These are phyloP conservation scores for Halophytophthora polymorphica DNA, from an alignment of 352 stramenopile species.

Conservation along the genomic window DNA sequence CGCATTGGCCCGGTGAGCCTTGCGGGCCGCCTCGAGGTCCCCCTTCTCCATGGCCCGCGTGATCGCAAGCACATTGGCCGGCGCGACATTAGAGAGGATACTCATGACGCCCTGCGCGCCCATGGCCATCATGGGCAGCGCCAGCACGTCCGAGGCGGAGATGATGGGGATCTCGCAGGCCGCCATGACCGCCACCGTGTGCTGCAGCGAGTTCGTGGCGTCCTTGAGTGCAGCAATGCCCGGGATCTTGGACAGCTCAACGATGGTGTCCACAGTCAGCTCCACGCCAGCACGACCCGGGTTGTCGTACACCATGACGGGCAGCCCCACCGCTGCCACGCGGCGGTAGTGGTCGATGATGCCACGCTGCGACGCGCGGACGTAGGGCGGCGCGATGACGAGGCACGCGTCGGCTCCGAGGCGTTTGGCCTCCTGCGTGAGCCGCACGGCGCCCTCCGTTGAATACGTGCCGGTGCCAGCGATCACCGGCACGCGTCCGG, in stretches of 20 bases:
- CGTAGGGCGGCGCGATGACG: conserved; percentile 96
- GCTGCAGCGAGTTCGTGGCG: conserved; percentile 89
- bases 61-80: conserved; percentile 70
- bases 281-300: conserved; percentile 93
- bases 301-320: conserved; percentile 96
- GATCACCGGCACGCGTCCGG: conserved; percentile 89
- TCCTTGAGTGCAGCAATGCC: conserved; percentile 97
- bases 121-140: conserved; percentile 81
- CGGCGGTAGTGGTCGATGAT: conserved; percentile 92
- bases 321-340: conserved; percentile 76
- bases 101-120: conserved; percentile 86
- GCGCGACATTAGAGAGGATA: conserved; percentile 81
- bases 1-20: conserved; percentile 74
- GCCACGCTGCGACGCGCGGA: conserved; percentile 94
- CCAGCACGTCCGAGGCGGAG: conserved; percentile 83
- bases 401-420: conserved; percentile 92
- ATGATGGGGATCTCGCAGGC: conserved; percentile 87
- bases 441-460: conserved; percentile 61
- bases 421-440: conserved; percentile 83
- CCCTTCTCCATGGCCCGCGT: conserved; percentile 66
- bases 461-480: conserved; percentile 94
- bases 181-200: conserved; percentile 76
- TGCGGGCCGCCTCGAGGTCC: conserved; percentile 58
- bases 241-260: conserved; percentile 85
- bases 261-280: conserved; percentile 91